Evolutionary conservation across 2,329 filamentous ascomycete species (phyloP).

Genomic region (Herpotrichia juniperi): DNA sequence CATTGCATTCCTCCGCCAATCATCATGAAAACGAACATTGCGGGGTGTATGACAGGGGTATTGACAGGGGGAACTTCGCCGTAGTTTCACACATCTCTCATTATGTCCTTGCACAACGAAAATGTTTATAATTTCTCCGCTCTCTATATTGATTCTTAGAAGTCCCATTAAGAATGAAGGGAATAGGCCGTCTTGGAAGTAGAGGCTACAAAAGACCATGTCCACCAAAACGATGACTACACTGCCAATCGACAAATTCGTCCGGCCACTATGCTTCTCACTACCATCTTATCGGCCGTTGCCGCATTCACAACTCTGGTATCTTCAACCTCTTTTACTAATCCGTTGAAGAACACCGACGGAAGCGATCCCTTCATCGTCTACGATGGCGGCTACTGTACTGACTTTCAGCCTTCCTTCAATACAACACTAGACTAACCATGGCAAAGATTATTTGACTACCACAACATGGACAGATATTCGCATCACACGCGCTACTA

Average conservation of each 20-base stretch:
- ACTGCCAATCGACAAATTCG: no score
- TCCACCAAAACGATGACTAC: no score
- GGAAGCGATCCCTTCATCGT: slow-evolving; percentile 62
- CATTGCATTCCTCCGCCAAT: not conserved
- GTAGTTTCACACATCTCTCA: not conserved
- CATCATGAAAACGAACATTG: not conserved
- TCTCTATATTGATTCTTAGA: not conserved
- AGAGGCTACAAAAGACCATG: not conserved
- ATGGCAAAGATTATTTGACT: slow-evolving; percentile 57
- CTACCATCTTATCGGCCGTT: not conserved
- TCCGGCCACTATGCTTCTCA: not conserved
- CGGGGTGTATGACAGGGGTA: not conserved
- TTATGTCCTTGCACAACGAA: not conserved
- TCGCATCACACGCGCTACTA: slow-evolving; percentile 60
- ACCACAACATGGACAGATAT: slow-evolving; percentile 63
- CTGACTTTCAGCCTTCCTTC: not conserved
- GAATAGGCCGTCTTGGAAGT: slow-evolving; percentile 1
- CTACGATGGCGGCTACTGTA: slow-evolving; percentile 57
- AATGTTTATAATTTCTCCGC: not conserved
- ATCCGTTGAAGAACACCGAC: slow-evolving; percentile 57
- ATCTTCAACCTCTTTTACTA: slow-evolving; percentile 53
- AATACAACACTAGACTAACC: not conserved
- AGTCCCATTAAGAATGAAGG: not conserved
- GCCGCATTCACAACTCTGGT: slow-evolving; percentile 3
- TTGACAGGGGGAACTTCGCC: not conserved